Conservation (phyloP, 179 eudicot species). For the Patellifolia procumbens region DNA sequence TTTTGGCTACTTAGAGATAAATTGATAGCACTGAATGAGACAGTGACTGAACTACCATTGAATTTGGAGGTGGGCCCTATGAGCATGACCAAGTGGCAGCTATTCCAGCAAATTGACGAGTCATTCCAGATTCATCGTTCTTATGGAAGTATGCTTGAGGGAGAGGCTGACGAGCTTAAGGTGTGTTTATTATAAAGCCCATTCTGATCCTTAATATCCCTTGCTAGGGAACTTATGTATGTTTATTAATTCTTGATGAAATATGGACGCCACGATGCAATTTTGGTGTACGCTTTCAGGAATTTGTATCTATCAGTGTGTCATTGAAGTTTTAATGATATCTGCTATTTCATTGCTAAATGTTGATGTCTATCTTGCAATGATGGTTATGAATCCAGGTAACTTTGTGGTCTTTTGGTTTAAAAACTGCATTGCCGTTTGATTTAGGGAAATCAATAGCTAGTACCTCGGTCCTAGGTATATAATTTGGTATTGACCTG, state of each 20-base stretch:
- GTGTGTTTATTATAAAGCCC: slow-evolving; percentile 34
- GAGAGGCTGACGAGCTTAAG: slow-evolving; percentile 99
- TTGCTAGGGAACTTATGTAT: neutral
- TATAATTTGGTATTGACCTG: neutral
- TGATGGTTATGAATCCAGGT: no score
- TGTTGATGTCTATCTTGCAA: no score
- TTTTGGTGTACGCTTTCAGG: neutral
- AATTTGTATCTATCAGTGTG: neutral
- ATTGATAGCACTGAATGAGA: slow-evolving; percentile 80
- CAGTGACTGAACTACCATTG: slow-evolving; percentile 72
- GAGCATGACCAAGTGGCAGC: slow-evolving; percentile 99
- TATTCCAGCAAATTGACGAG: slow-evolving; percentile 92
- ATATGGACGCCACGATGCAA: neutral
- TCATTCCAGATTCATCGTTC: slow-evolving; percentile 94
- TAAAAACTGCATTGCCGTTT: neutral
- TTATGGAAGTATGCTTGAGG: slow-evolving; percentile 99
- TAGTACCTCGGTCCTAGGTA: neutral
- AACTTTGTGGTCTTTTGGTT: no score
- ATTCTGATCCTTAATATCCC: slow-evolving; percentile 3
- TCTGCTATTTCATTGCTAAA: no score
- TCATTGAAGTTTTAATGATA: no score
- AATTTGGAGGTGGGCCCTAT: slow-evolving; percentile 90
- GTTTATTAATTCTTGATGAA: neutral
- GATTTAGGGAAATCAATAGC: neutral
- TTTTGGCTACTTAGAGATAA: slow-evolving; percentile 96